Percentiles rank a stretch among this genome's conserved stretches.
phyloP scores from a whole-genome alignment of 192 early-diverging fungal genomes.

The Backusella parvicylindrica region DNA sequence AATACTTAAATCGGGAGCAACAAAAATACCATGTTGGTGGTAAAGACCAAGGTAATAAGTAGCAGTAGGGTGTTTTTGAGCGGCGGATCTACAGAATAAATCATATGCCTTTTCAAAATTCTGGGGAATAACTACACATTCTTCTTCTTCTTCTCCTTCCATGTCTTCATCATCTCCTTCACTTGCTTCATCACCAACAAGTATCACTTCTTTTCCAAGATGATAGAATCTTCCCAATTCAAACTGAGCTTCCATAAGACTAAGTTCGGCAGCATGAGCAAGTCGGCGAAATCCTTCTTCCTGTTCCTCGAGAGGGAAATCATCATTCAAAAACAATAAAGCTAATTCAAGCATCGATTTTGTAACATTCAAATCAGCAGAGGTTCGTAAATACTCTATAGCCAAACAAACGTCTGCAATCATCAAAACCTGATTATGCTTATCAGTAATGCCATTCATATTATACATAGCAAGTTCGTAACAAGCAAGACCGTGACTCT shows the following conservation, averaged over 20 bases:
- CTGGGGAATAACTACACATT: constrained; percentile 8
- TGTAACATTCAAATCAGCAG: neutral
- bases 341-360: constrained; percentile 20
- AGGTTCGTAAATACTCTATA: constrained; percentile 6
- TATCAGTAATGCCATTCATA: neutral
- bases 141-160: neutral
- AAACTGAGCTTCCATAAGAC: constrained; percentile 10
- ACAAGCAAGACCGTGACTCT: neutral
- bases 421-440: neutral
- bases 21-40: constrained; percentile 31
- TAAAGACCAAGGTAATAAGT: constrained; percentile 19
- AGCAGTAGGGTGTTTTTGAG: constrained; percentile 13
- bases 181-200: neutral
- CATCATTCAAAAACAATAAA: neutral
- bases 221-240: constrained; percentile 19
- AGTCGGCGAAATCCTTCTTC: constrained; percentile 8
- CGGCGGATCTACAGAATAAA: constrained; percentile 23
- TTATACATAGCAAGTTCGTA: constrained; percentile 13
- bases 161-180: neutral
- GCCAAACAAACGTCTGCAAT: neutral
- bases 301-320: constrained; percentile 8
- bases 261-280: constrained; percentile 8
- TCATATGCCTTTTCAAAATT: constrained; percentile 30
- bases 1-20: constrained; percentile 22
- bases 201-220: constrained; percentile 1